Percentiles rank a stretch among this genome's conserved stretches.
phyloP scores from a whole-genome alignment of 2,329 filamentous ascomycete species.

The Blumeria graminis region DNA sequence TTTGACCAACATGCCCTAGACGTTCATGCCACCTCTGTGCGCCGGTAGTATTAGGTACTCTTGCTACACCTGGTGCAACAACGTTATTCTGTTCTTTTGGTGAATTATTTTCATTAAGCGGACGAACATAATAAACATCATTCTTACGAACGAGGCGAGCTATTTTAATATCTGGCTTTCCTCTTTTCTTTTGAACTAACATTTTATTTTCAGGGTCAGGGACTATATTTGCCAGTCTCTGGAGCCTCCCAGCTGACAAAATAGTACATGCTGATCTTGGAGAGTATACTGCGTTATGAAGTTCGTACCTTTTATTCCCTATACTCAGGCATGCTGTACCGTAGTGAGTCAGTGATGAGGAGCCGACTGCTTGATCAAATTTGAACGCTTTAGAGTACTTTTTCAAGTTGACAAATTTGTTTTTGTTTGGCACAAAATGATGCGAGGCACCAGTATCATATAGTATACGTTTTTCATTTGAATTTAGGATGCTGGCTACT shows the following conservation, averaged over 20 bases:
- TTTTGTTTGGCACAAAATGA: neutral
- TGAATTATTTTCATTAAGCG: neutral
- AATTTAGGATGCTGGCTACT: no score
- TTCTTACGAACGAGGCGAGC: neutral
- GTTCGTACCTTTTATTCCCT: neutral
- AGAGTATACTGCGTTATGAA: neutral
- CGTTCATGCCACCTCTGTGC: neutral
- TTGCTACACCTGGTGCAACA: neutral
- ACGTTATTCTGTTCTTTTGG: neutral
- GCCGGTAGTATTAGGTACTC: neutral
- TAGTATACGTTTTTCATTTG: neutral
- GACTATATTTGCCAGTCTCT: neutral
- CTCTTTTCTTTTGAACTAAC: neutral
- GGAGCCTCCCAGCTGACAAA: neutral
- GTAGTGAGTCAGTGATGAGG: neutral
- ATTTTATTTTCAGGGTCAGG: neutral
- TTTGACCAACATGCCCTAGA: neutral
- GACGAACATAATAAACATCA: neutral
- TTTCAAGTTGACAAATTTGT: neutral
- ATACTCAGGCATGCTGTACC: neutral
- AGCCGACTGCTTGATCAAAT: constrained; percentile 1
- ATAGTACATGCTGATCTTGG: neutral
- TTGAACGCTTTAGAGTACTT: neutral
- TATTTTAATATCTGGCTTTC: neutral
- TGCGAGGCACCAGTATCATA: constrained; percentile 1